These are phyloP conservation scores for Rosa persica DNA, from an alignment of 306 rosid species.

Conservation along the genomic window DNA sequence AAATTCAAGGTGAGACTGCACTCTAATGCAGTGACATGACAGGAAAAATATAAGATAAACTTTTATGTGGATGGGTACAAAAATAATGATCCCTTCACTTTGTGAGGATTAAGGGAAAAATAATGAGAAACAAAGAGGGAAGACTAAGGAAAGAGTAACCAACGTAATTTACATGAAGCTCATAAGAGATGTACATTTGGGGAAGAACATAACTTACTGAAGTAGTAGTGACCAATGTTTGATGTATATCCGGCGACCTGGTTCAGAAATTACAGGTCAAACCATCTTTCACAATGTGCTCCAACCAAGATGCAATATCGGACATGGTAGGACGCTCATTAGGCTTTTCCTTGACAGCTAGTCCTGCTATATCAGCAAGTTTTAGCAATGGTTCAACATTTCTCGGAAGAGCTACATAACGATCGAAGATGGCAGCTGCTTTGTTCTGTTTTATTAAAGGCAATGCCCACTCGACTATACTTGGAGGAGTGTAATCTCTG, in stretches of 20 bases:
- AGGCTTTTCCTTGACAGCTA: slow-evolving; percentile 55
- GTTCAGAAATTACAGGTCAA: slow-evolving; percentile 41
- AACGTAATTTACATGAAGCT: slow-evolving; percentile 47
- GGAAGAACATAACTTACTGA: slow-evolving; percentile 29
- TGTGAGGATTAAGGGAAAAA: slow-evolving; percentile 32
- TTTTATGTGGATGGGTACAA: slow-evolving; percentile 32
- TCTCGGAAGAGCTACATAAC: slow-evolving; percentile 57
- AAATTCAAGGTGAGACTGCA: slow-evolving; percentile 1
- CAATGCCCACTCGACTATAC: slow-evolving; percentile 80
- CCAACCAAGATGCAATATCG: slow-evolving; percentile 74
- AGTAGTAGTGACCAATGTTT: slow-evolving; percentile 12
- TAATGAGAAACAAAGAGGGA: slow-evolving; percentile 23
- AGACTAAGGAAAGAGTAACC: slow-evolving; percentile 14
- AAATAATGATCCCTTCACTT: slow-evolving; percentile 43
- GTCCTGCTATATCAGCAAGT: slow-evolving; percentile 76
- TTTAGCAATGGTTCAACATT: slow-evolving; percentile 87
- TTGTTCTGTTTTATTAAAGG: slow-evolving; percentile 75
- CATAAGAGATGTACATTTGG: slow-evolving; percentile 55
- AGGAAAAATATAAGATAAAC: slow-evolving; percentile 6
- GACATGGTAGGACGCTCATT: slow-evolving; percentile 65
- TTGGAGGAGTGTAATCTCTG: slow-evolving; percentile 57
- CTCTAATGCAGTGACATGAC: slow-evolving; percentile 16
- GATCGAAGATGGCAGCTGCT: slow-evolving; percentile 70
- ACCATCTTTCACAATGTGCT: slow-evolving; percentile 80
- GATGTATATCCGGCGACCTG: slow-evolving; percentile 1